These are phyloP conservation scores for Aspergillus novofumigatus DNA, from an alignment of 2,329 filamentous ascomycete species.

Conservation along the genomic window DNA sequence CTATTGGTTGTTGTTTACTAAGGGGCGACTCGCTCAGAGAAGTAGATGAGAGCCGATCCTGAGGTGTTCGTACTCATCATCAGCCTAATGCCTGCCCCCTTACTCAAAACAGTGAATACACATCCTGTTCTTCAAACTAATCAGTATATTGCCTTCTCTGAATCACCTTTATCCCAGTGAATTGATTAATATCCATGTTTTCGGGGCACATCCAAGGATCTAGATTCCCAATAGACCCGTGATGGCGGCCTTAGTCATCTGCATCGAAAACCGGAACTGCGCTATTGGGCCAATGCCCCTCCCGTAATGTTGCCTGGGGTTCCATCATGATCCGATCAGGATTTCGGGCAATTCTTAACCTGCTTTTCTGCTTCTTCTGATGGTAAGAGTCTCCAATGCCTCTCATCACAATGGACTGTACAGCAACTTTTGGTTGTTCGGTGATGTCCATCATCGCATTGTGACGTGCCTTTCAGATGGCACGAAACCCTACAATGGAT, in stretches of 20 bases:
- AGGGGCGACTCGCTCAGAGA: background rate
- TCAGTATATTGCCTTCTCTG: background rate
- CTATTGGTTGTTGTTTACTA: background rate
- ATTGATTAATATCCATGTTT: background rate
- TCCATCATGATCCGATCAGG: background rate
- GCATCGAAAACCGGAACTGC: background rate
- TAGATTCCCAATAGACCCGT: background rate
- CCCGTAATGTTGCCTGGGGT: background rate
- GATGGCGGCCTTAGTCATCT: background rate
- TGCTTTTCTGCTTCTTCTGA: background rate
- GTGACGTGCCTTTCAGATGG: slow-evolving; percentile 12
- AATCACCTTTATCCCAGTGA: background rate
- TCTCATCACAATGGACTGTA: slow-evolving; percentile 1
- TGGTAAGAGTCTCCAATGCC: background rate
- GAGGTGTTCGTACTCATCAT: background rate
- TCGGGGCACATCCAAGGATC: background rate
- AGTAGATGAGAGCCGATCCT: background rate
- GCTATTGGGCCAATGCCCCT: background rate
- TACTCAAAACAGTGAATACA: background rate
- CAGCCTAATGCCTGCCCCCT: no score
- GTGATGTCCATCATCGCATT: slow-evolving; percentile 5
- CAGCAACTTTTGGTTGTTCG: background rate
- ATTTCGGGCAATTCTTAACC: background rate
- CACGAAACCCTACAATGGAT: slow-evolving; percentile 26
- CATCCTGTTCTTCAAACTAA: background rate